Evolutionary conservation across 768 basidiomycete species (phyloP).

Genomic region (Pulveroboletus frians): DNA sequence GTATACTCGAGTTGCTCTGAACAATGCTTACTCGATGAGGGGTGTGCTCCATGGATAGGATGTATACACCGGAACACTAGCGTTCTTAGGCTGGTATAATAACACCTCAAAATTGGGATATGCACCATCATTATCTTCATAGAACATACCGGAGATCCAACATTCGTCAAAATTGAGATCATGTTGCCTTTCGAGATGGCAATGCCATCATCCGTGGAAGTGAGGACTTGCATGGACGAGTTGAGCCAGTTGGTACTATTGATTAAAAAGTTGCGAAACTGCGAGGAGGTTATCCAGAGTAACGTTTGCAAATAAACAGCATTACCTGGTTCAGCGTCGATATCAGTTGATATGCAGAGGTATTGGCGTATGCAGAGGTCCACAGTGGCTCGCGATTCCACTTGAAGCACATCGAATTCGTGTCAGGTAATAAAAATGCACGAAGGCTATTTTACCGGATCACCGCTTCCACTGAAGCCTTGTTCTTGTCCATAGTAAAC

Average conservation of each 20-base stretch:
- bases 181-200: constrained; percentile 62
- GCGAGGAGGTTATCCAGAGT: neutral
- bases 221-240: constrained; percentile 48
- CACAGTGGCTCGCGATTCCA: constrained; percentile 74
- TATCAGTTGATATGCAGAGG: constrained; percentile 53
- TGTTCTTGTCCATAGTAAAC: constrained; percentile 84
- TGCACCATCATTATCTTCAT: neutral
- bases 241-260: constrained; percentile 47
- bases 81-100: constrained; percentile 46
- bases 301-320: neutral
- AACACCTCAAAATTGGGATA: neutral
- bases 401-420: constrained; percentile 29
- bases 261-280: constrained; percentile 66
- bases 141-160: constrained; percentile 59
- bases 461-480: constrained; percentile 53
- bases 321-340: constrained; percentile 54
- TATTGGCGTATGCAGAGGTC: constrained; percentile 60
- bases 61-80: constrained; percentile 54
- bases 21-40: constrained; percentile 48
- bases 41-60: constrained; percentile 45
- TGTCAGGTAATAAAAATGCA: neutral
- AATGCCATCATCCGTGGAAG: constrained; percentile 46
- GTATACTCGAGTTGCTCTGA: neutral
- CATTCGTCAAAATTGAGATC: constrained; percentile 60
- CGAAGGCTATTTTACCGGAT: constrained; percentile 47